Evolutionary conservation across 2,329 filamentous ascomycete genomes (phyloP).

Genomic region (Penicillium sp.): DNA sequence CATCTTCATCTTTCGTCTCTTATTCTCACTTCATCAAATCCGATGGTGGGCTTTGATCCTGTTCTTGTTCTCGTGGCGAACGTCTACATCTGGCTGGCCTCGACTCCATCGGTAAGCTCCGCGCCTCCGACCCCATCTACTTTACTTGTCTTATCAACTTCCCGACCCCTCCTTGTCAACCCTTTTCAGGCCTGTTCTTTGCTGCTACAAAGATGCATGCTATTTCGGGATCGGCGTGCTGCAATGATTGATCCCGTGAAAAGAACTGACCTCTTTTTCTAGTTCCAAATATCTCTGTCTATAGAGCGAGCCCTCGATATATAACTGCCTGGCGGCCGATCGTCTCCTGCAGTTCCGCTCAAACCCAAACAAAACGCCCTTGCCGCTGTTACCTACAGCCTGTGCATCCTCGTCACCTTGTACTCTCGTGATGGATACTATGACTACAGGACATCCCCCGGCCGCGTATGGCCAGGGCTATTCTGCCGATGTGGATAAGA

Average conservation of each 20-base stretch:
- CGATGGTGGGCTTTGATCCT: too few relatives aligned
- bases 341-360: neutral
- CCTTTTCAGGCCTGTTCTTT: neutral
- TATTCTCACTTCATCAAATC: too few relatives aligned
- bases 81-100: neutral
- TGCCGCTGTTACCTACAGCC: neutral
- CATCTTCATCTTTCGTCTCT: too few relatives aligned
- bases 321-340: too few relatives aligned
- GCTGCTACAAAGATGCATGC: neutral
- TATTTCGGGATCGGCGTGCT: too few relatives aligned
- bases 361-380: neutral
- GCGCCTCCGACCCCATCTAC: neutral
- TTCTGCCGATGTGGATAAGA: constrained; percentile 51
- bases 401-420: neutral
- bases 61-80: neutral
- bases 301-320: too few relatives aligned
- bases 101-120: neutral
- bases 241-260: too few relatives aligned
- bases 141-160: neutral
- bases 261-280: too few relatives aligned
- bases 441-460: neutral
- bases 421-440: neutral
- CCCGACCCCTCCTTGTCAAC: neutral
- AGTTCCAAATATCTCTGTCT: too few relatives aligned
- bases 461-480: constrained; percentile 39